Base-by-base conservation (phyloP, 2,329 filamentous ascomycete species). In the Truncatella angustata region DNA sequence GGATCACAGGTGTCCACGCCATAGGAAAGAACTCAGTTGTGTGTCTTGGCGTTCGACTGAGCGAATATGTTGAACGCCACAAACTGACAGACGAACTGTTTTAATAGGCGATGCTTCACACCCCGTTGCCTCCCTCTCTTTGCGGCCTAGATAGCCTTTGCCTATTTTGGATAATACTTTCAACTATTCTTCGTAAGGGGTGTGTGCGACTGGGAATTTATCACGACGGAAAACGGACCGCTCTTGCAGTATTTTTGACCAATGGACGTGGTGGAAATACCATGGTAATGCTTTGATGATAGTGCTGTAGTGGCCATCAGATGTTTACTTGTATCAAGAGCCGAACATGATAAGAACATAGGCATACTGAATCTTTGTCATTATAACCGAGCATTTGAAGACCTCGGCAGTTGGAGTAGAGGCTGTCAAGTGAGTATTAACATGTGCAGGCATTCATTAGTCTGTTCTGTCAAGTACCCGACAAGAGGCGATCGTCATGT, bases 161-260 rank as follows among this genome's bases (percentile, higher is more conserved):
- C 16, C 21, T 26, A 21, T 21, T 12, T 47, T 30, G 44, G 44
- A 34, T 26, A 11, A 47, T 12, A 26, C 44, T 45, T 16, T 20
- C 39, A 34, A 14, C 40, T 28, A n/a, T 44, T 32, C 28, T 12
- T 44, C 21, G 40, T n/a, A 28, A 24, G 37, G n/a, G 39, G 49
- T 26, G 28, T 51, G 54, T 54, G 52, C 20, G 44, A 45, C 24
- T 47, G 43, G 26, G 9, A 10, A 35, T 36, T 16, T 46, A 24
- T 61, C 65, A 63, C 62, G 62, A 66, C 66, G 65, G 65, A 67
- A 68, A 68, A 66, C 65, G 66, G 66, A 67, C 66, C 67, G 67
- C 66, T 54, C 64, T 63, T 68, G 64, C 62, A 65, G 62, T 28
- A 16, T 54, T 58, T 50, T 39, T 52, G 58, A 55, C 66, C 59